Base-by-base conservation (phyloP, 352 stramenopile genomes). In the Globisporangium takayamanum region DNA sequence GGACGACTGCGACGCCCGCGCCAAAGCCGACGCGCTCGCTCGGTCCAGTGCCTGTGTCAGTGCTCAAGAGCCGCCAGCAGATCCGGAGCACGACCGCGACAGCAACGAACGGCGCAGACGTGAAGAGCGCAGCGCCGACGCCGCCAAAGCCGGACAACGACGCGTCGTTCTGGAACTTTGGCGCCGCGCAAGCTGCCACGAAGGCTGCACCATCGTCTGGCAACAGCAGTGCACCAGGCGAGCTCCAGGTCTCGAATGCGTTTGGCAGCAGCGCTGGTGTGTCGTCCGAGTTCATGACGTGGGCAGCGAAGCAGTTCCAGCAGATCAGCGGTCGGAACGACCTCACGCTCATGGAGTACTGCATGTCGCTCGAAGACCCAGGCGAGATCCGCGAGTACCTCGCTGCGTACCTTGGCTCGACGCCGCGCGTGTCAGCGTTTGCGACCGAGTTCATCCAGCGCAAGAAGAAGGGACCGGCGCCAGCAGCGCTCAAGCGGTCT, bases 371-470 rank as follows among this genome's bases (percentile, higher is more conserved):
- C 20, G 91, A 97, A 60, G 93, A 98, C 62, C 78, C 87, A 15
- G 84, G 81, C 41, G 95, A 98, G 69, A 98, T 98, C 55, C 87
- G 92, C 47, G 90, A 98, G 68, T 98, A 98, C 62, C 73, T 99
- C n/a, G 89, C 90, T 2, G 89, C 92, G 33, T 98, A 99, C 65
- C 75, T 99, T n/a, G 96, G 96, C 44, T 97, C 87, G 15, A 97
- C 91, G 47, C 83, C 93, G 14, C 88, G 95, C 67, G 96, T 99
- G n/a, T 98, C 94, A 20, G 93, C 87, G n/a, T 99, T 99, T 69
- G 96, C 96, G 37, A 97, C 88, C 20, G 96, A 98, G 68, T 99
- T 99, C 57, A 98, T 98, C 69, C 88, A 96, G 64, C 87, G 88
- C 45, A 97, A 97, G 75, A 94, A 93, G 63, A 80, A 76, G 30